Conservation (phyloP, 169 alveolate species). For the Plasmodium vivax region DNA sequence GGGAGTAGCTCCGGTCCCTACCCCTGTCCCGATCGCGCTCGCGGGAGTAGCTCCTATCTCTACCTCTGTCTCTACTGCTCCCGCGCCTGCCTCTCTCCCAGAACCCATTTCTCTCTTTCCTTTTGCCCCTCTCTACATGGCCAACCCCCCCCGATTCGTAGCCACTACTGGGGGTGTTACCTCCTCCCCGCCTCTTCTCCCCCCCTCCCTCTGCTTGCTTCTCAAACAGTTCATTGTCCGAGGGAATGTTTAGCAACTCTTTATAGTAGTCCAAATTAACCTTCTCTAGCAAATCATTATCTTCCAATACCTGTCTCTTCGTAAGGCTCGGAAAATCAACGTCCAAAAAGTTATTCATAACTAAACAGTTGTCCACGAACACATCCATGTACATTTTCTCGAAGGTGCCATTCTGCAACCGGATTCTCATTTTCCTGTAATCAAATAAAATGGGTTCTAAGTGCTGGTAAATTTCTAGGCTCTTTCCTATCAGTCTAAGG, state of each 20-base stretch:
- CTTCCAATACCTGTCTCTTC: conserved; percentile 92
- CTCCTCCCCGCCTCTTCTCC: neutral
- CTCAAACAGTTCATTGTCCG: conserved; percentile 21
- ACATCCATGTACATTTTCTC: conserved; percentile 95
- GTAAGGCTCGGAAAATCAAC: conserved; percentile 94
- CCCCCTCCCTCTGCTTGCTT: neutral
- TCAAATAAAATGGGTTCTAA: conserved; percentile 96
- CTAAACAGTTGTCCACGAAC: conserved; percentile 94
- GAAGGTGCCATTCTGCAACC: conserved; percentile 91
- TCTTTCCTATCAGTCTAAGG: conserved; percentile 87
- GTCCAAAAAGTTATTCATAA: conserved; percentile 90
- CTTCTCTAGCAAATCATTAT: conserved; percentile 82
- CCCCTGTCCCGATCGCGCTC: neutral
- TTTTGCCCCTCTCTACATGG: neutral
- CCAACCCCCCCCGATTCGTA: neutral
- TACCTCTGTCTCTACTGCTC: neutral
- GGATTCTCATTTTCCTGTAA: conserved; percentile 94
- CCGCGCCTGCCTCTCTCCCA: conserved; percentile 1
- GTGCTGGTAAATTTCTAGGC: conserved; percentile 79
- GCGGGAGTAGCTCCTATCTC: neutral
- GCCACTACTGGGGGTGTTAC: neutral
- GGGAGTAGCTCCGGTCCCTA: neutral
- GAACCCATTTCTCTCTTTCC: neutral
- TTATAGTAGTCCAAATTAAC: conserved; percentile 55
- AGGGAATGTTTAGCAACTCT: conserved; percentile 44